phyloP scores from a whole-genome alignment of 2,329 filamentous ascomycete species.

The Aplosporella prunicola region DNA sequence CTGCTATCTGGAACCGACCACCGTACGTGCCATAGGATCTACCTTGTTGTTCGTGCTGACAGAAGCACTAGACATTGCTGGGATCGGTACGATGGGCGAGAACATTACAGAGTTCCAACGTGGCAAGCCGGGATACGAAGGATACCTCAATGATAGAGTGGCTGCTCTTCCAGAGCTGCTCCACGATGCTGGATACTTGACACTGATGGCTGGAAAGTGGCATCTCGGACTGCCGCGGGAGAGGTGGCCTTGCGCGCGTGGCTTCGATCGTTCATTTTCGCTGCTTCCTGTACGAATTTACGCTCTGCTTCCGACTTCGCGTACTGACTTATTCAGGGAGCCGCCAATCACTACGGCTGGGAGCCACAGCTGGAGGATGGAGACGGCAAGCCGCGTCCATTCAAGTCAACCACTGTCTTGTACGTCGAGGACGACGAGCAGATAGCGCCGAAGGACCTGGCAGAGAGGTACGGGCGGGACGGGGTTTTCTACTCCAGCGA shows the following conservation, averaged over 20 bases:
- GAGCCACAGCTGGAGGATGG: constrained; percentile 21
- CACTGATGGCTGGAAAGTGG: constrained; percentile 15
- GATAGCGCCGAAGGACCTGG: constrained; percentile 15
- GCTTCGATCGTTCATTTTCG: constrained; percentile 12
- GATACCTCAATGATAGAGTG: constrained; percentile 52
- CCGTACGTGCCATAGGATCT: constrained; percentile 23
- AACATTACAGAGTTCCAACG: constrained; percentile 45
- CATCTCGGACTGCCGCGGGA: constrained; percentile 13
- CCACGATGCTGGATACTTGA: constrained; percentile 30
- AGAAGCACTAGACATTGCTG: constrained; percentile 35
- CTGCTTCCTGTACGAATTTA: constrained; percentile 11
- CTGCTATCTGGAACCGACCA: constrained; percentile 56
- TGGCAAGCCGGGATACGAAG: constrained; percentile 52
- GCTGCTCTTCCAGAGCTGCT: constrained; percentile 50
- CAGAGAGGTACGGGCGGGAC: too few species aligned
- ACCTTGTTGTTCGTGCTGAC: background rate
- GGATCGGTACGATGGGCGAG: constrained; percentile 49
- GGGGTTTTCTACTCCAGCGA: constrained; percentile 26
- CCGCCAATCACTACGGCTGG: constrained; percentile 28
- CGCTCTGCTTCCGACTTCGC: too few species aligned
- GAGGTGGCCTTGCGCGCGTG: constrained; percentile 11
- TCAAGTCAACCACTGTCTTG: constrained; percentile 15
- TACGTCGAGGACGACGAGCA: constrained; percentile 17
- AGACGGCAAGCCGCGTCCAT: constrained; percentile 13
- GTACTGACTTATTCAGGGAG: too few species aligned